Evolutionary conservation across 352 stramenopile species (phyloP).

Genomic region (Phytophthora pseudosyringae): DNA sequence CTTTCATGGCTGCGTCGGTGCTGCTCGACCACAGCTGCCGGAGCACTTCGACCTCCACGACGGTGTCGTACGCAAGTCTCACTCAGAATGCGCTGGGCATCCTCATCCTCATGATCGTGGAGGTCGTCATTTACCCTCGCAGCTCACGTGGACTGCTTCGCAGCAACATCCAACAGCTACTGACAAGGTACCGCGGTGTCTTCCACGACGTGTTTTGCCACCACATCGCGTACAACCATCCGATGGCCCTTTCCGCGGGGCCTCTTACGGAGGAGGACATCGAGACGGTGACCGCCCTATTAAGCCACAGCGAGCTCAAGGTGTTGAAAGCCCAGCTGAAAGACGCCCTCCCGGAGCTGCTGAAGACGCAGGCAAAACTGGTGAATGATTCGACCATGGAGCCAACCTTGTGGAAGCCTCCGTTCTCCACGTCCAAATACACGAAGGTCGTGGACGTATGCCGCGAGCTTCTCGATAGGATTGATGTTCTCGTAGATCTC

Average conservation of each 20-base stretch:
- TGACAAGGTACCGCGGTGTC: constrained; percentile 51
- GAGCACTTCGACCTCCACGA: constrained; percentile 26
- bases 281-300: constrained; percentile 36
- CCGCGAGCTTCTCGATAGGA: constrained; percentile 54
- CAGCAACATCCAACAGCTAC: constrained; percentile 59
- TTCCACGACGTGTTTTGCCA: constrained; percentile 67
- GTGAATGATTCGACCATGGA: constrained; percentile 58
- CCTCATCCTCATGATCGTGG: constrained; percentile 71
- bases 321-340: constrained; percentile 52
- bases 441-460: constrained; percentile 51
- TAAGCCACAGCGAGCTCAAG: constrained; percentile 43
- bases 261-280: constrained; percentile 34
- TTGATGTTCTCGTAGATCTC: constrained; percentile 70
- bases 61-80: constrained; percentile 70
- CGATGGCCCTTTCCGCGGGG: background rate
- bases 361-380: constrained; percentile 56
- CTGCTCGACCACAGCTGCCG: constrained; percentile 64
- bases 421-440: constrained; percentile 69
- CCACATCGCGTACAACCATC: constrained; percentile 55
- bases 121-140: constrained; percentile 57
- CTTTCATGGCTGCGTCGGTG: constrained; percentile 70
- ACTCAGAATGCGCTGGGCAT: constrained; percentile 77
- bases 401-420: constrained; percentile 62
- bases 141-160: constrained; percentile 65
- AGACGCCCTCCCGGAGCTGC: constrained; percentile 37